phyloP scores from a whole-genome alignment of 306 rosid genomes.

The Vicia faba region DNA sequence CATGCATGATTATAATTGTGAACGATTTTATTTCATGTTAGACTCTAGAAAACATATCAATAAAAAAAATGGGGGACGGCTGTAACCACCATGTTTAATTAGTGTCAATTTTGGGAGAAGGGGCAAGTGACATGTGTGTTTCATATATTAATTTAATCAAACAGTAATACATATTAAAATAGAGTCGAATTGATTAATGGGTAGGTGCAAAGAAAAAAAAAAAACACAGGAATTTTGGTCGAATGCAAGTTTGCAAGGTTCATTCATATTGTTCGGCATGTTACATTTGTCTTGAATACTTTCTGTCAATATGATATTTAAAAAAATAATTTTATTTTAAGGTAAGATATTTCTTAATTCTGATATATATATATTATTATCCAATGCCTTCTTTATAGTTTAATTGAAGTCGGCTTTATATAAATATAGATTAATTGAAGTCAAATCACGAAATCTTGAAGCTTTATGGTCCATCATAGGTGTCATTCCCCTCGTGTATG shows the following conservation, averaged over 20 bases:
- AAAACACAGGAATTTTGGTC: background rate
- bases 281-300: no score
- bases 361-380: no score
- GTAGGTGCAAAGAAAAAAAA: background rate
- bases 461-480: background rate
- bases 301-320: no score
- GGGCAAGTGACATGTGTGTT: background rate
- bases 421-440: constrained; percentile 3
- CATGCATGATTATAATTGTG: no score
- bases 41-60: no score
- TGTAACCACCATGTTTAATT: background rate
- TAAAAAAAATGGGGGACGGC: background rate
- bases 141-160: background rate
- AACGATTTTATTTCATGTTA: no score
- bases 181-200: background rate
- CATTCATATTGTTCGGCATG: no score
- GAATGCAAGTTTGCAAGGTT: background rate
- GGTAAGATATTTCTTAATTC: no score
- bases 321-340: no score
- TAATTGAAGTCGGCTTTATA: constrained; percentile 29
- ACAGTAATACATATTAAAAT: background rate
- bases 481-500: constrained; percentile 23
- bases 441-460: background rate
- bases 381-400: constrained; percentile 1
- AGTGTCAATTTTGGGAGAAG: background rate